Evolutionary conservation across 2,329 filamentous ascomycete genomes (phyloP), one percentile per base, ranked within the genome.

Genomic region (Coniochaeta prunicola): DNA sequence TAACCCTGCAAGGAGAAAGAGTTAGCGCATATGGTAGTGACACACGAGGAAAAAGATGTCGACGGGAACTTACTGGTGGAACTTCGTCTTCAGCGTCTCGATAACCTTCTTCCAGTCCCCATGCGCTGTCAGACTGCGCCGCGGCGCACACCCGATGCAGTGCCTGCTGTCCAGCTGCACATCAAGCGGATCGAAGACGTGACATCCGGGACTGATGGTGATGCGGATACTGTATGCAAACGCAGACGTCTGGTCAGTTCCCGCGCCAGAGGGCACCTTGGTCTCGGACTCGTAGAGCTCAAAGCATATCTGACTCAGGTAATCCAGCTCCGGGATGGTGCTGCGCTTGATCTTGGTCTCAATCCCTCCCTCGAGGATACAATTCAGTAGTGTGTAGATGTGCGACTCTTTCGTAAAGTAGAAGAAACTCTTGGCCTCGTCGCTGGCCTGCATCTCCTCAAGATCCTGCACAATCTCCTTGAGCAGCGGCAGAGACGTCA

Each of bases 401-500:
- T 99, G 94, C 0, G 91, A 96, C 74, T 99, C 94, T 74, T 99
- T 99, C 63, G 94, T 99, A 74, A 99, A 99, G 77, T 99, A 99
- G 75, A 97, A 91, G 78, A 97, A 97, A 1, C 89, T 93, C 71
- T 97, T 97, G 50, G 92, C 92, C 64, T 96, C 90, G 57, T 93
- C 88, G 0, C 91, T 96, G 3, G 94, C 93, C 74, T 99, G 94
- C 73, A 97, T 91, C 74, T 97, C 92, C 76, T 99, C 96, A 2
- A 99, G 81, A 68, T 99, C 93, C 69, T 92, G 89, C 7, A 99
- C 94, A 66, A 99, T 97, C 74, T 99, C 94, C 72, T 96, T 96
- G 53, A 99, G 84, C 17, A 99, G 80, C 2, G 94, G 96, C 53
- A 99, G 78, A 13, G 92, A 97, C 0, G 94, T 99, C 65, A 99